Conservation (phyloP, 345 rosid genomes). For the Ceriops zippeliana region DNA sequence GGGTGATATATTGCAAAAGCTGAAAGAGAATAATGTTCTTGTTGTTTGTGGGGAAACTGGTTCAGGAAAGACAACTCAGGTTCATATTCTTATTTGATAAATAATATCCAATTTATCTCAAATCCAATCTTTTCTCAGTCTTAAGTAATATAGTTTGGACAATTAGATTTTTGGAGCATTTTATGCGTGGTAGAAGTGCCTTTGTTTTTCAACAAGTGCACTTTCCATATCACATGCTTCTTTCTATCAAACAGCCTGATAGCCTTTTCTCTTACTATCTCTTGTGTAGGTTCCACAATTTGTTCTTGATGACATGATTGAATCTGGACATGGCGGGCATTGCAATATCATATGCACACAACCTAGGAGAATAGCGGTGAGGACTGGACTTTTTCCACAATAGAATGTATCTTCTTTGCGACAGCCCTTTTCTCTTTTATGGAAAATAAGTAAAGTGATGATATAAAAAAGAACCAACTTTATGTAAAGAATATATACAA, state of each 20-base stretch:
- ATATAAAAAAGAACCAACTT: no score
- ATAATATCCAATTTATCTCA: no score
- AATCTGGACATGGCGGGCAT: conserved; percentile 68
- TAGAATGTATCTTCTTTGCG: no score
- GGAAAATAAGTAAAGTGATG: no score
- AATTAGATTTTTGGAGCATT: no score
- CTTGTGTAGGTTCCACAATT: conserved; percentile 80
- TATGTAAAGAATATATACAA: no score
- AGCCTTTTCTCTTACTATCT: conserved; percentile 19
- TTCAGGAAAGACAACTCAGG: conserved; percentile 99
- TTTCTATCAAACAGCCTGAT: conserved; percentile 7
- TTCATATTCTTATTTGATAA: conserved; percentile 11
- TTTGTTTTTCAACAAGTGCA: background rate
- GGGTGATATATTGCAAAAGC: conserved; percentile 54
- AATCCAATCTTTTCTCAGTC: no score
- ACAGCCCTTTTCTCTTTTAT: no score
- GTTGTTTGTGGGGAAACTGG: conserved; percentile 97
- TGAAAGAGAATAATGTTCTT: conserved; percentile 70
- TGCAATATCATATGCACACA: conserved; percentile 94
- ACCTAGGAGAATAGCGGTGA: conserved; percentile 88
- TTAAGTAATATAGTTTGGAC: no score
- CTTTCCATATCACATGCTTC: conserved; percentile 4
- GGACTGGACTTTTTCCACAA: conserved; percentile 10
- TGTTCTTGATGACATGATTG: conserved; percentile 91
- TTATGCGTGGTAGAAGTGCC: background rate